Evolutionary conservation across 148 eudicot genomes (phyloP).

Genomic region (Drosera capensis): DNA sequence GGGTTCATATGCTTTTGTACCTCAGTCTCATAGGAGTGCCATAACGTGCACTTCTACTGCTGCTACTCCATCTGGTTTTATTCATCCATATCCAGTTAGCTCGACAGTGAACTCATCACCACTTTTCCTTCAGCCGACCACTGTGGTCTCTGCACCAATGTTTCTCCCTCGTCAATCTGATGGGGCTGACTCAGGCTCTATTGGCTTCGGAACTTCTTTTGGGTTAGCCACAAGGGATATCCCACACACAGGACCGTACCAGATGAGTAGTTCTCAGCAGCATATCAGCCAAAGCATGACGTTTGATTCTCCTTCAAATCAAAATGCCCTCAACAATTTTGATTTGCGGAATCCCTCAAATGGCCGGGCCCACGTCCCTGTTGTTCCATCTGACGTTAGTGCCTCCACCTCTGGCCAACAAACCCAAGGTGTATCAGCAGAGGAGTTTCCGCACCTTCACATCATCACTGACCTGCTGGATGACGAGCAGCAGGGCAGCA

Average conservation of each 20-base stretch:
- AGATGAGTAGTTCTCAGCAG: slow-evolving; percentile 37
- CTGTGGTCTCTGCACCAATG: slow-evolving; percentile 19
- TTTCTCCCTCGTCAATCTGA: slow-evolving; percentile 27
- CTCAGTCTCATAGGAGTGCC: slow-evolving; percentile 67
- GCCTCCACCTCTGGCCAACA: no score
- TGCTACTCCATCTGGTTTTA: slow-evolving; percentile 16
- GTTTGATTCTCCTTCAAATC: slow-evolving; percentile 25
- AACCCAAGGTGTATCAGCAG: no score
- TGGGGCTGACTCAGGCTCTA: slow-evolving; percentile 20
- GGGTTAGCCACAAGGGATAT: slow-evolving; percentile 26
- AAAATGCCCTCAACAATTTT: slow-evolving; percentile 18
- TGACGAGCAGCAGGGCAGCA: no score
- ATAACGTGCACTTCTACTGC: slow-evolving; percentile 33
- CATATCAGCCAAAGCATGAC: slow-evolving; percentile 26
- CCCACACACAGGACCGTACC: slow-evolving; percentile 23
- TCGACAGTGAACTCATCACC: slow-evolving; percentile 12
- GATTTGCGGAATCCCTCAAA: slow-evolving; percentile 22
- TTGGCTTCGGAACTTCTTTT: slow-evolving; percentile 28
- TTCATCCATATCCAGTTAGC: slow-evolving; percentile 28
- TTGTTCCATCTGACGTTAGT: slow-evolving; percentile 22
- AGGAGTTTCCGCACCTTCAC: no score
- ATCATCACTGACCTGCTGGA: no score
- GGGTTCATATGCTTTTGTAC: slow-evolving; percentile 27
- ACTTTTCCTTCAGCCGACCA: slow-evolving; percentile 33
- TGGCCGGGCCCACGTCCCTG: neutral